Evolutionary conservation across 73 alveolate genomes (phyloP), one percentile per base, ranked within the genome.

Genomic region (Tetrahymena elliotti): DNA sequence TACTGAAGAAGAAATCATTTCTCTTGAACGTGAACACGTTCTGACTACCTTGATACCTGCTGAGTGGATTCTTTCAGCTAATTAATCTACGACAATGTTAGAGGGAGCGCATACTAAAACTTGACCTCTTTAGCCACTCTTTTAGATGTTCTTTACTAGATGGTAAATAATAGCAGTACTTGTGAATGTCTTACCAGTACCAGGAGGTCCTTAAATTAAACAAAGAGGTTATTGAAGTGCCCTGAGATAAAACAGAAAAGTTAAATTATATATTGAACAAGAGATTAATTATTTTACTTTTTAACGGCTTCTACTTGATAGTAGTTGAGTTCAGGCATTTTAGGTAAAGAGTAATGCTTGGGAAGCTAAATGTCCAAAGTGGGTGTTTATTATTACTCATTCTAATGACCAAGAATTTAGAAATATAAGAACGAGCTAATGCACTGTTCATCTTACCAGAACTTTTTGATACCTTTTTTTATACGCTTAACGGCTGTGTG

Each of bases 121-220:
- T 97, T 99, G 98, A 5, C 99, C 99, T 94, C 95, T 84, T 88
- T 88, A 35, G 16, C 93, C 83, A 13, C 83, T 35, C 92, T 94
- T 94, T 82, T 96, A 94, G 47, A 94, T 88, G 36, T 96, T 68
- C 95, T 98, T 98, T 33, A 98, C 99, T 95, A 99, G 95, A 95
- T 99, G 99, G 96, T 98, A 99, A n/a, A 99, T 99, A 33, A 99
- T 97, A 15, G 99, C 99, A 13, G 99, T 99, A 40, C 99, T 98
- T 33, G 99, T 99, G 39, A 99, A 99, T 20, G 99, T 99, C 96
- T 99, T 99, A 41, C 99, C 99, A 31, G 99, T 99, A 3, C 99
- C 99, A 39, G 99, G 99, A 38, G 99, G 99, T 6, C 99, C 99
- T 97, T 99, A 99, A 94, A 99, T 99, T 95, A 99, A 97, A 97